Evolutionary conservation across 306 rosid species (phyloP).

Genomic region (Gleditsia sinensis): DNA sequence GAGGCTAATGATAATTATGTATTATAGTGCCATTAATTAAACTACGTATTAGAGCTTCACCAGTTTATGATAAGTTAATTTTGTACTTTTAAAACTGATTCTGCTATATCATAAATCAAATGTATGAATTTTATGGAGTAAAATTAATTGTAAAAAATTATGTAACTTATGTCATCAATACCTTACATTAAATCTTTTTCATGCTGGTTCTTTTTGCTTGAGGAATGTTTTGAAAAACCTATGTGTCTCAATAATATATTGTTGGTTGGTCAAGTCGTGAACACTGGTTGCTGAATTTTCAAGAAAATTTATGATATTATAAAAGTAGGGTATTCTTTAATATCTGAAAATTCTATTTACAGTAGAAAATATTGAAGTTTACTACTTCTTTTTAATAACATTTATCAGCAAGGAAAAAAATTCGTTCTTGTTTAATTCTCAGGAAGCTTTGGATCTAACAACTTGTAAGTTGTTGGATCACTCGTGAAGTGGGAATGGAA

Average conservation of each 20-base stretch:
- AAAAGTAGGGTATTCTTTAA: no score
- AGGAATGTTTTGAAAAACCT: not conserved
- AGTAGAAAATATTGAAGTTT: not conserved
- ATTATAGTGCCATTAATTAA: conserved; percentile 3
- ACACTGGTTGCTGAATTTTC: not conserved
- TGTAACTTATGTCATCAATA: not conserved
- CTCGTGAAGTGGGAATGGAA: not conserved
- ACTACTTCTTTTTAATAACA: not conserved
- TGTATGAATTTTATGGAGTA: not conserved
- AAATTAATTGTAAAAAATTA: not conserved
- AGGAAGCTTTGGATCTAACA: conserved; percentile 20
- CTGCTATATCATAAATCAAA: not conserved
- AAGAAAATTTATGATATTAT: not conserved
- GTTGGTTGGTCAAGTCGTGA: no score
- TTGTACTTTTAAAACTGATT: conserved; percentile 11
- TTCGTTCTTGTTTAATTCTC: not conserved
- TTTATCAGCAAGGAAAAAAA: not conserved
- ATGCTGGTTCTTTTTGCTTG: not conserved
- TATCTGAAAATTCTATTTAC: not conserved
- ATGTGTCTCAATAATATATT: not conserved
- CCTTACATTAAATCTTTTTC: not conserved
- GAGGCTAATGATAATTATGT: conserved; percentile 1
- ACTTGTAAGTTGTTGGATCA: conserved; percentile 7
- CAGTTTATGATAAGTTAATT: not conserved
- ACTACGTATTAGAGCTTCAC: conserved; percentile 24